Percentiles rank a stretch among this genome's conserved stretches.
These are phyloP conservation scores for Chenopodium formosanum DNA, from an alignment of 148 eudicot genomes.

Conservation along the genomic window DNA sequence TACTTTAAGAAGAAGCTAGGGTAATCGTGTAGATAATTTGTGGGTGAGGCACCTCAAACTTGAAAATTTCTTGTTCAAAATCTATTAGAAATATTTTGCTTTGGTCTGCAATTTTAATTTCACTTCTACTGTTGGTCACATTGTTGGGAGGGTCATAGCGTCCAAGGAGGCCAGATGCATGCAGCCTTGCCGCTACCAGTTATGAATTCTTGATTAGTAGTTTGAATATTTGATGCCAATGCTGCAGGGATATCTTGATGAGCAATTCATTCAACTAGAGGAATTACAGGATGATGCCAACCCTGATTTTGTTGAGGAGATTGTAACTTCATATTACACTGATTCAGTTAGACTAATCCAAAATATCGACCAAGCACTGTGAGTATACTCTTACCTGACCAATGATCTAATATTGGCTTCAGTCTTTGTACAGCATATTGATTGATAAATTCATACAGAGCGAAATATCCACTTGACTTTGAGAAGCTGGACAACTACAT, in stretches of 20 bases:
- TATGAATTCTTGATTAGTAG: background rate
- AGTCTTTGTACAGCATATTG: background rate
- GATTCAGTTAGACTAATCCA: slow-evolving; percentile 66
- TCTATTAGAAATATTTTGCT: background rate
- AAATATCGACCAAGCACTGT: slow-evolving; percentile 62
- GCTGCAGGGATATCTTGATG: slow-evolving; percentile 71
- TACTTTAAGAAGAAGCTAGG: background rate
- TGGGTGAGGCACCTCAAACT: background rate
- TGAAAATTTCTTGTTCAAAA: background rate
- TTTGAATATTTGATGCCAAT: background rate
- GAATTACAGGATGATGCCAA: slow-evolving; percentile 64
- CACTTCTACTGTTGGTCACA: background rate
- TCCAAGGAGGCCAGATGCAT: background rate
- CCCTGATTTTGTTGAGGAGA: slow-evolving; percentile 76
- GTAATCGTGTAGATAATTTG: background rate
- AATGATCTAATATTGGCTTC: background rate
- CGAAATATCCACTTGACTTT: slow-evolving; percentile 48
- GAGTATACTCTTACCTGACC: slow-evolving; percentile 26
- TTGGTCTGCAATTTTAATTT: background rate
- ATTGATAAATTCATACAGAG: slow-evolving; percentile 37
- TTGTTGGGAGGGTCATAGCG: background rate
- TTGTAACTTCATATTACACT: slow-evolving; percentile 56
- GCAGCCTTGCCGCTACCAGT: background rate
- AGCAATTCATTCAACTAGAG: slow-evolving; percentile 66
- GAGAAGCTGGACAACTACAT: slow-evolving; percentile 65